Base-by-base conservation (phyloP, 2,329 filamentous ascomycete genomes). In the Calonectria naviculata region DNA sequence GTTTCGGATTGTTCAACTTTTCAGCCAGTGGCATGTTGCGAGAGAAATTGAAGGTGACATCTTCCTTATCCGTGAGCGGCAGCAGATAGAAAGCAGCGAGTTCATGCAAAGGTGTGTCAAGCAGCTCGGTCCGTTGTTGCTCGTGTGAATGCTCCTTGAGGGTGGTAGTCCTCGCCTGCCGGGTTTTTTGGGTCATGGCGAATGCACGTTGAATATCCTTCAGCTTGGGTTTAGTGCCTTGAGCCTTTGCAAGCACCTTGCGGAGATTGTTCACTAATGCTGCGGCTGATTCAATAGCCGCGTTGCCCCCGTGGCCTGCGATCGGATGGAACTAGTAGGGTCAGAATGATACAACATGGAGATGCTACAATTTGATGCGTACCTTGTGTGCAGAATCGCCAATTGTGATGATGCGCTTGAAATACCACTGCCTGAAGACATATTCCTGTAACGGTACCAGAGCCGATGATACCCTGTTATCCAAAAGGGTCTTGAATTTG, bases 361-460 rank as follows among this genome's bases (percentile, higher is more conserved):
- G 3, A 54, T 8, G 5, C 1, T 21, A 13, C 6, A 26, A 31
- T 10, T 4, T 24, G 31, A 4, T 28, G 19, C 60, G 2, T 24
- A 56, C 81, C 78, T 85, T 86, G 72, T 86, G 84, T 8, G 80
- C 82, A 0, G 84, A 79, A 70, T 86, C 85, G 0, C 84, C 84
- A 21, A 86, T 80, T 0, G 82, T 77, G 3, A 86, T 76, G 8
- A 84, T 81, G 8, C 85, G 75, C 21, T 81, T 79, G 52, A 80
- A 84, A 58, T 83, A 79, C 81, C 84, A 86, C 44, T 79, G 76
- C 13, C 80, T 71, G n/a, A 84, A 80, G 1, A 84, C 78, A 28
- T 81, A 82, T 71, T 86, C 83, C 62, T 54, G 81, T 3, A 84
- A 62, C 0, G 82, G 76, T 1, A 80, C 81, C n/a, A 85, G 71